Conservation (phyloP, 345 rosid species). For the Eucalyptus tenuipes region DNA sequence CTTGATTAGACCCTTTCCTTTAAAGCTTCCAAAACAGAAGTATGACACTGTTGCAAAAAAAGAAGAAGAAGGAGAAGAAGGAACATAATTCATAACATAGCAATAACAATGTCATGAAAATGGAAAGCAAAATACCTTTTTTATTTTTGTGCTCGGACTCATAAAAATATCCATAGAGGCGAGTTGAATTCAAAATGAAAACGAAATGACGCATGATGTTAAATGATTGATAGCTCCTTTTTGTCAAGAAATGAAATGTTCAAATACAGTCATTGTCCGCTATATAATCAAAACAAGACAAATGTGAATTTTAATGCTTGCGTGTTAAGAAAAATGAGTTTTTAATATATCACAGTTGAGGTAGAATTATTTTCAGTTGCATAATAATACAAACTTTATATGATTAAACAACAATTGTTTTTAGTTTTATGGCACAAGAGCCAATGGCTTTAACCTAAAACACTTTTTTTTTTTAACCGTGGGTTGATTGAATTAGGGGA, state of each 20-base stretch:
- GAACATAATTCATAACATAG: neutral
- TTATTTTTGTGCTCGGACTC: neutral
- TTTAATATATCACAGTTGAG: neutral
- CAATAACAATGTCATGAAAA: too few species aligned
- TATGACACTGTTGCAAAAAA: neutral
- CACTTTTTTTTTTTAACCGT: accelerated
- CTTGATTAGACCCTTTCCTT: neutral
- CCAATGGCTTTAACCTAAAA: neutral
- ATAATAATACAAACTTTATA: neutral
- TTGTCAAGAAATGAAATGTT: neutral
- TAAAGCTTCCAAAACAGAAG: neutral
- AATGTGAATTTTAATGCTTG: neutral
- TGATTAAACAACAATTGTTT: neutral
- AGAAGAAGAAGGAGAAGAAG: neutral
- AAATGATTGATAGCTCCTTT: neutral
- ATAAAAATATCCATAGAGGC: neutral
- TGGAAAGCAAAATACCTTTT: neutral
- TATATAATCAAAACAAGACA: neutral
- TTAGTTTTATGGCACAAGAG: neutral
- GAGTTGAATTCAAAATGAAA: neutral
- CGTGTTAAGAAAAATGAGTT: neutral
- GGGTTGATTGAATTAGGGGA: neutral
- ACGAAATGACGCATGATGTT: accelerated
- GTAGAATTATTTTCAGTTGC: too few species aligned
- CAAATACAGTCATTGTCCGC: neutral